Evolutionary conservation across 176 grass and related monocot genomes (phyloP).

Genomic region (Poa pratensis): DNA sequence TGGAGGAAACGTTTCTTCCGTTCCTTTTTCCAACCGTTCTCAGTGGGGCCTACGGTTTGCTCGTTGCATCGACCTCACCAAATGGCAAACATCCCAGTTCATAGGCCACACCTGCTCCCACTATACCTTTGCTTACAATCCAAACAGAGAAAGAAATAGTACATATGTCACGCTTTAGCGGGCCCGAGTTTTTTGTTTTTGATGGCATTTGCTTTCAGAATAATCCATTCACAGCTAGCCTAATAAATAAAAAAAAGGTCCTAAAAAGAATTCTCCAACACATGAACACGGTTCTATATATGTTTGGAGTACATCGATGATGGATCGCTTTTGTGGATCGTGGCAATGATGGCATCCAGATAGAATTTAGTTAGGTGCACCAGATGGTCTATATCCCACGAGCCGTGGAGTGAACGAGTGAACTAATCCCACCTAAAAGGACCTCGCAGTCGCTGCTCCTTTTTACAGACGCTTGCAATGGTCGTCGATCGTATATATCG

Average conservation of each 20-base stretch:
- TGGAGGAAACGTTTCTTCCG: background rate
- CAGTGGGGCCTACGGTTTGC: slow-evolving; percentile 14
- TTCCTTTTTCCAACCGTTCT: background rate
- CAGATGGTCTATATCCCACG: background rate
- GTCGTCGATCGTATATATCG: too few relatives aligned
- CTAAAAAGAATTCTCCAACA: background rate
- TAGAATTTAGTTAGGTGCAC: slow-evolving; percentile 46
- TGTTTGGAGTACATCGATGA: background rate
- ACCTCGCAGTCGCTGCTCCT: background rate
- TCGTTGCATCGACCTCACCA: slow-evolving; percentile 35
- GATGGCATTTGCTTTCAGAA: background rate
- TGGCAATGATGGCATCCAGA: background rate
- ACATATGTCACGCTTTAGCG: background rate
- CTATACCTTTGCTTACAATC: slow-evolving; percentile 45
- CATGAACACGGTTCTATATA: background rate
- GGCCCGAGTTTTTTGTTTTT: background rate
- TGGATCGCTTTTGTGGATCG: background rate
- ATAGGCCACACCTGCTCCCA: slow-evolving; percentile 6
- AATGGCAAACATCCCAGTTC: background rate
- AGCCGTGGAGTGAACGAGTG: background rate
- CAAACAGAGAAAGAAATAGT: slow-evolving; percentile 4
- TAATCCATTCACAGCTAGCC: background rate
- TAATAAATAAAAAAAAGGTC: background rate
- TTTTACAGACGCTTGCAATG: slow-evolving; percentile 8
- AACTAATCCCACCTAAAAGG: slow-evolving; percentile 16